Conservation (phyloP, 108 stramenopile genomes). For the Conticribra weissflogii region DNA sequence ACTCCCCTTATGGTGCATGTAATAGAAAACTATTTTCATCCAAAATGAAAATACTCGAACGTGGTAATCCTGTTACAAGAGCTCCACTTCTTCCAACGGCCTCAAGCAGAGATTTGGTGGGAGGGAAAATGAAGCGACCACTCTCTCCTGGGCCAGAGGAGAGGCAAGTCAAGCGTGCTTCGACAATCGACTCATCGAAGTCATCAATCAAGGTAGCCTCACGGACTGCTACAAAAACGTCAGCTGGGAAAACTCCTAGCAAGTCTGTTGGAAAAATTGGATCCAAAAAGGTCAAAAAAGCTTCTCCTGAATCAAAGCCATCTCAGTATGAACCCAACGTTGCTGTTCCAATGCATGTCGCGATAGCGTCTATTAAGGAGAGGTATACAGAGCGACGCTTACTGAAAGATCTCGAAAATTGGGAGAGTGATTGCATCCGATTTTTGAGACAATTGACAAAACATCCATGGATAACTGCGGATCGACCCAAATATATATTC, state of each 20-base stretch:
- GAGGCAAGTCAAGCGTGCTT: constrained; percentile 28
- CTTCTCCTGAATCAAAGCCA: constrained; percentile 18
- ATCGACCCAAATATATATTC: constrained; percentile 73
- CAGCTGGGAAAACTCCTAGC: constrained; percentile 25
- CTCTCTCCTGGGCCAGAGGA: constrained; percentile 37
- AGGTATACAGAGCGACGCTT: constrained; percentile 74
- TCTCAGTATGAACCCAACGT: constrained; percentile 19
- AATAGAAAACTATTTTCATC: constrained; percentile 55
- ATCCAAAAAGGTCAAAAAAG: constrained; percentile 28
- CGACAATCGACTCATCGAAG: background rate
- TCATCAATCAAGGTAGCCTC: constrained; percentile 39
- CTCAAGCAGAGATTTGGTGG: constrained; percentile 19
- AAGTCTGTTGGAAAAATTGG: constrained; percentile 22
- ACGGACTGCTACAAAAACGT: constrained; percentile 26
- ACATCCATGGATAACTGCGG: constrained; percentile 74
- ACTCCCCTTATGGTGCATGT: background rate
- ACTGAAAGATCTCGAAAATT: constrained; percentile 66
- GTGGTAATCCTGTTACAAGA: constrained; percentile 23
- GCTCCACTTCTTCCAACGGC: constrained; percentile 28
- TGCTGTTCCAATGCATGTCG: constrained; percentile 84
- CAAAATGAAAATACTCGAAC: constrained; percentile 62
- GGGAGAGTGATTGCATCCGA: constrained; percentile 76
- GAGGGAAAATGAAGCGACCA: constrained; percentile 41
- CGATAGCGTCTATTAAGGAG: constrained; percentile 82
- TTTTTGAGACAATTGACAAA: constrained; percentile 71